phyloP scores from a whole-genome alignment of 768 basidiomycete genomes.

The Inosperma sp. region DNA sequence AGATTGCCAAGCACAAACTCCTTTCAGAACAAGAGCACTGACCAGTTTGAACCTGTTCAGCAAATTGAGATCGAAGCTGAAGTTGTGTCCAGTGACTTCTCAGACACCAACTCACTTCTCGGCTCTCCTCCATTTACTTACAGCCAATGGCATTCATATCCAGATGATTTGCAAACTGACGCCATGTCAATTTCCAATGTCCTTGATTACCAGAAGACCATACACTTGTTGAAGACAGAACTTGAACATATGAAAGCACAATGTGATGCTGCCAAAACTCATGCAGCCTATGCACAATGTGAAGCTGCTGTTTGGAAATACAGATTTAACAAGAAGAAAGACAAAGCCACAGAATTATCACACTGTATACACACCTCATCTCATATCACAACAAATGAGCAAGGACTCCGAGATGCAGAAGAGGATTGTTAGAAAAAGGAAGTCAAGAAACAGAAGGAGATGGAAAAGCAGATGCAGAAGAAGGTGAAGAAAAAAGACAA shows the following conservation, averaged over 20 bases:
- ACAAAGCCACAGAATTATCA: background rate
- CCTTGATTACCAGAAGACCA: background rate
- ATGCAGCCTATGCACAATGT: background rate
- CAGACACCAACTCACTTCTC: too few relatives aligned
- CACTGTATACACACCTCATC: constrained; percentile 1
- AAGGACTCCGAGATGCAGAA: background rate
- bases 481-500: constrained; percentile 2
- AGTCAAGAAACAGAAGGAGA: background rate
- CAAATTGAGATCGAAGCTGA: too few relatives aligned
- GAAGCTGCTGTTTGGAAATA: constrained; percentile 5
- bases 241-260: background rate
- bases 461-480: constrained; percentile 4
- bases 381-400: constrained; percentile 3
- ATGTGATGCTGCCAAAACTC: background rate
- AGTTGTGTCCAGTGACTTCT: too few relatives aligned
- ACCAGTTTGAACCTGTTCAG: too few relatives aligned
- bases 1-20: too few relatives aligned
- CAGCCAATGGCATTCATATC: background rate
- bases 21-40: too few relatives aligned
- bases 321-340: background rate
- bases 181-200: background rate
- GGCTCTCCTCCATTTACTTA: background rate
- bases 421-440: constrained; percentile 1
- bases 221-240: background rate
- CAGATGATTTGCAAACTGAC: background rate